phyloP scores from a whole-genome alignment of 352 stramenopile genomes.

The Porosira glacialis region DNA sequence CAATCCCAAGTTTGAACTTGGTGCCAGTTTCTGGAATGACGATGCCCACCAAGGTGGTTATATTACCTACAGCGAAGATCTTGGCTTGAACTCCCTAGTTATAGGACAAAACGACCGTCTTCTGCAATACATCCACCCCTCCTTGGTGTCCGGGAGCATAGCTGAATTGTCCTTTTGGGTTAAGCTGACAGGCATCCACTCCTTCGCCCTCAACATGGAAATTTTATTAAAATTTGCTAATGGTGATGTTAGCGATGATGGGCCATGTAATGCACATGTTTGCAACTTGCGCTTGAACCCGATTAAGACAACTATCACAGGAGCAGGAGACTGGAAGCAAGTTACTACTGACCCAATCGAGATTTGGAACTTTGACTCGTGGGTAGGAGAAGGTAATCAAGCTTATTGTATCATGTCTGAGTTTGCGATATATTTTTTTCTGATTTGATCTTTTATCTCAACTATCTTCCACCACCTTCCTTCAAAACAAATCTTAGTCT shows the following conservation, averaged over 20 bases:
- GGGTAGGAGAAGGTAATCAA: no score
- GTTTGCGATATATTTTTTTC: no score
- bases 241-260: constrained; percentile 20
- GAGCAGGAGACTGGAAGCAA: constrained; percentile 23
- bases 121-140: constrained; percentile 21
- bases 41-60: constrained; percentile 10
- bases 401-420: no score
- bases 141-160: constrained; percentile 4
- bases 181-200: constrained; percentile 12
- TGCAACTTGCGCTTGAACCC: constrained; percentile 16
- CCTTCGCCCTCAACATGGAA: constrained; percentile 9
- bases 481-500: no score
- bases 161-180: constrained; percentile 29
- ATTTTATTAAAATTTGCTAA: constrained; percentile 35
- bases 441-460: no score
- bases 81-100: constrained; percentile 20
- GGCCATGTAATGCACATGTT: constrained; percentile 12
- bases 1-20: constrained; percentile 38
- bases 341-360: constrained; percentile 30
- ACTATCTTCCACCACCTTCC: no score
- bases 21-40: constrained; percentile 42
- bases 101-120: constrained; percentile 14
- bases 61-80: constrained; percentile 6
- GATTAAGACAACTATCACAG: background rate
- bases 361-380: no score